phyloP scores from a whole-genome alignment of 345 rosid species.

The Citrus trifoliata region DNA sequence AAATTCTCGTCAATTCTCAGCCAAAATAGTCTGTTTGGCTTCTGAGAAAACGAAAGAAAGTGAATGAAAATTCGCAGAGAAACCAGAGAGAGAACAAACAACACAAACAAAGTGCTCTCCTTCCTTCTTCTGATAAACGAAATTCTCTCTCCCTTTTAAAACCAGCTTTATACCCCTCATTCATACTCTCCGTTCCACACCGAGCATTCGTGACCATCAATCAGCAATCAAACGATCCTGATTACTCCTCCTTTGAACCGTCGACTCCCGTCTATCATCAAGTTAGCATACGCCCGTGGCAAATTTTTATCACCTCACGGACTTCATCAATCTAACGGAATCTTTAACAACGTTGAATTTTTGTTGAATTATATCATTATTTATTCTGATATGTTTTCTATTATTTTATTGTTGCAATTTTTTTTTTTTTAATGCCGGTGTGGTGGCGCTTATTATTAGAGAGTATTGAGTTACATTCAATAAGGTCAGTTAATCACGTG shows the following conservation, averaged over 20 bases:
- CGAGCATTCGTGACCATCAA: slow-evolving; percentile 18
- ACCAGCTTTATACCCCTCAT: slow-evolving; percentile 19
- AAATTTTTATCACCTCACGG: slow-evolving; percentile 1
- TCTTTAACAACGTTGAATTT: slow-evolving; percentile 15
- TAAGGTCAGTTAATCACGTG: background rate
- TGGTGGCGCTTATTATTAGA: background rate
- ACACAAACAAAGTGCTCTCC: slow-evolving; percentile 6
- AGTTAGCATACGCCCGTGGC: background rate
- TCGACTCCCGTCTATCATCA: slow-evolving; percentile 17
- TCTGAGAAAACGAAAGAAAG: slow-evolving; percentile 28
- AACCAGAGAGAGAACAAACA: slow-evolving; percentile 12
- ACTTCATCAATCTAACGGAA: slow-evolving; percentile 31
- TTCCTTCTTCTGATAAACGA: slow-evolving; percentile 17
- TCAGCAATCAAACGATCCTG: slow-evolving; percentile 22
- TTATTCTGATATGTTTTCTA: background rate
- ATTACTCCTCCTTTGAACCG: slow-evolving; percentile 13
- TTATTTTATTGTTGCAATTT: background rate
- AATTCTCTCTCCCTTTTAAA: slow-evolving; percentile 19
- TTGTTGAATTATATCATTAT: background rate
- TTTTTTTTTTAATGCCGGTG: background rate
- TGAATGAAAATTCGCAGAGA: slow-evolving; percentile 31
- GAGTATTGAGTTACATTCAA: background rate
- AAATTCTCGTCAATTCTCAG: slow-evolving; percentile 5
- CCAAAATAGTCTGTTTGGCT: slow-evolving; percentile 24
- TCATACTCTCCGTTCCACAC: slow-evolving; percentile 10